A percentile compares a stretch with the other conserved stretches of the same genome.
Evolutionary conservation across 2,329 filamentous ascomycete genomes (phyloP).

Genomic region (Elsinoe necatrix): DNA sequence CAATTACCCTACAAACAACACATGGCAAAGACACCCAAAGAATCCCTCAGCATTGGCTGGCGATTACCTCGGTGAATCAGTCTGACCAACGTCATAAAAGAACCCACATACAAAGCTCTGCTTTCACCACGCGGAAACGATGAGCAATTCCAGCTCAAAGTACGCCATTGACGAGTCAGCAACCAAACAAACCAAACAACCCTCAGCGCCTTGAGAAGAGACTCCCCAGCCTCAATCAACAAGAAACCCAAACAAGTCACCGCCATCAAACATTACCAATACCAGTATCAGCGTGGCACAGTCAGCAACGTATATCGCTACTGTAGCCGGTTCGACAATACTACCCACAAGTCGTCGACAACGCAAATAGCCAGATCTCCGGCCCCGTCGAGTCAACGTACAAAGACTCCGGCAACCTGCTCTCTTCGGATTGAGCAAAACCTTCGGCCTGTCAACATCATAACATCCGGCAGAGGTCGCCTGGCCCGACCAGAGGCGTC

Average conservation of each 20-base stretch:
- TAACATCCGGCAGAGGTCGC: constrained; percentile 1
- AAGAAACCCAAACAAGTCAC: not conserved
- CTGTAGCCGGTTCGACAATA: constrained; percentile 4
- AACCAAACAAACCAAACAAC: not conserved
- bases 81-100: not conserved
- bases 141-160: not conserved
- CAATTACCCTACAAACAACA: not conserved
- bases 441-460: not conserved
- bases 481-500: not conserved
- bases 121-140: not conserved
- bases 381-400: constrained; percentile 4
- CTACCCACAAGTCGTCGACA: not conserved
- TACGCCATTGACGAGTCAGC: not conserved
- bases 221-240: not conserved
- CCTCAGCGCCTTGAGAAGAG: constrained; percentile 1
- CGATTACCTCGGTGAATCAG: not conserved
- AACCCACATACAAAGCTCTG: not conserved
- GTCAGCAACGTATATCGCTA: constrained; percentile 1
- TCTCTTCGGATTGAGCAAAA: constrained; percentile 5
- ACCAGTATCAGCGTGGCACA: constrained; percentile 4
- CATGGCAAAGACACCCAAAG: not conserved
- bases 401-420: constrained; percentile 4
- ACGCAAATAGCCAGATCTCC: constrained; percentile 5
- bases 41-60: not conserved
- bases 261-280: not conserved